Conservation (phyloP, 345 rosid species). For the Ailanthus altissimus region DNA sequence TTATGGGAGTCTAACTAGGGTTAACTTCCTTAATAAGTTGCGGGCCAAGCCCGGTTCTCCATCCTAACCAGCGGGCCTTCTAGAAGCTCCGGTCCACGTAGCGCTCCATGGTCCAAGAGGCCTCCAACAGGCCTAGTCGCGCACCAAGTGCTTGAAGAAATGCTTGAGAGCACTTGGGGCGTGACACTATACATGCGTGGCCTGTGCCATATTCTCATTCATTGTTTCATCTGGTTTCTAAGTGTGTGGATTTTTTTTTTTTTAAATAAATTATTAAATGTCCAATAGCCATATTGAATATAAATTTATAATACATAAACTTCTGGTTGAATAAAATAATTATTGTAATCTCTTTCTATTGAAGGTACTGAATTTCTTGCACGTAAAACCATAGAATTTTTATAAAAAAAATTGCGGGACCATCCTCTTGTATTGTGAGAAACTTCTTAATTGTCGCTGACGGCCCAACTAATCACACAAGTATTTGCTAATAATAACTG, state of each 20-base stretch:
- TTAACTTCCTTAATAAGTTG: too few species aligned
- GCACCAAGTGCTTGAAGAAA: too few species aligned
- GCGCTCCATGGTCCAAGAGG: too few species aligned
- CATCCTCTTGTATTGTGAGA: not conserved
- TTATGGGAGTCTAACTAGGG: too few species aligned
- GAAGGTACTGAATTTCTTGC: constrained; percentile 9
- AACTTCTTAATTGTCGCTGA: constrained; percentile 3
- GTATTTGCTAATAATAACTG: constrained; percentile 7
- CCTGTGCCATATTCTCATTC: constrained; percentile 26
- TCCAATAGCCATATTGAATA: not conserved
- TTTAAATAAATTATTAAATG: too few species aligned
- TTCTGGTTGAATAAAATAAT: not conserved
- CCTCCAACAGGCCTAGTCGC: too few species aligned
- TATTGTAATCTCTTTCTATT: not conserved
- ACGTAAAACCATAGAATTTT: not conserved
- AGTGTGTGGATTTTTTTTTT: constrained; percentile 35
- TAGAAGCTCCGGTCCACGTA: too few species aligned
- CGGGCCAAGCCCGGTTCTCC: too few species aligned
- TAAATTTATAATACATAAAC: not conserved
- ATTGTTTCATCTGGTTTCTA: constrained; percentile 30
- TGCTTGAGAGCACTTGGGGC: too few species aligned
- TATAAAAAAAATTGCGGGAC: constrained; percentile 1
- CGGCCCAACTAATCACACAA: constrained; percentile 1
- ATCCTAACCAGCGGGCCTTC: too few species aligned
- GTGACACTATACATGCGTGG: constrained; percentile 31